These are phyloP conservation scores for Pyrus communis DNA, from an alignment of 306 rosid species.

Conservation along the genomic window DNA sequence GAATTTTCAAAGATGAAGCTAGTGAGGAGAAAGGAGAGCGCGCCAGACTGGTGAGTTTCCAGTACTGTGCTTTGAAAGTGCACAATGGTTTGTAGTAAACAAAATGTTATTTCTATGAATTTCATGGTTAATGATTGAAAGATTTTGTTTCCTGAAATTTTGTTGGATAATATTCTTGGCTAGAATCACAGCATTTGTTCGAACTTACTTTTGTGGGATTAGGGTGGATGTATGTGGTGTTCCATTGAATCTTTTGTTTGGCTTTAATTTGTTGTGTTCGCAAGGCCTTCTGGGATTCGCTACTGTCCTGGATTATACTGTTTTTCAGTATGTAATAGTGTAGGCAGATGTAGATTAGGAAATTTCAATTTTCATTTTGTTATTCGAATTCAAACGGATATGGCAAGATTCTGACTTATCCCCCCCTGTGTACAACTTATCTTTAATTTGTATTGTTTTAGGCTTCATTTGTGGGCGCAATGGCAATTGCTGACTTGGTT, in stretches of 20 bases:
- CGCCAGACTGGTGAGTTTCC: slow-evolving; percentile 77
- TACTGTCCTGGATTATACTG: background rate
- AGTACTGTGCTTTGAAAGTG: background rate
- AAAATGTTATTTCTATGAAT: background rate
- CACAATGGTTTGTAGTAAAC: background rate
- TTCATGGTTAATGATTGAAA: background rate
- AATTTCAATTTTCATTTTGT: background rate
- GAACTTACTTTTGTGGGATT: background rate
- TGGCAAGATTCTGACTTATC: background rate
- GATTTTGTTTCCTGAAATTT: background rate
- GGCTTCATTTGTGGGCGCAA: slow-evolving; percentile 95
- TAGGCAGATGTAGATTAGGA: background rate
- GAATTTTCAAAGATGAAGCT: slow-evolving; percentile 84
- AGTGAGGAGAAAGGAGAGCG: slow-evolving; percentile 95
- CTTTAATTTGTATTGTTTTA: slow-evolving; percentile 3
- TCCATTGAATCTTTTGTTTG: background rate
- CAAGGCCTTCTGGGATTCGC: background rate
- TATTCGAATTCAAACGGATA: background rate
- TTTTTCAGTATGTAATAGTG: background rate
- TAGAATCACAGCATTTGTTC: background rate
- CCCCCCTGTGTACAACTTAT: background rate
- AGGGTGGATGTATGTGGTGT: background rate
- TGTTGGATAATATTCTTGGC: background rate
- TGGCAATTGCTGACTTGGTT: slow-evolving; percentile 94
- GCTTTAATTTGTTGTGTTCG: background rate